A percentile compares a stretch with the other conserved stretches of the same genome.
phyloP scores from a whole-genome alignment of 495 filamentous ascomycete species.

The Hypomontagnella monticulosa region DNA sequence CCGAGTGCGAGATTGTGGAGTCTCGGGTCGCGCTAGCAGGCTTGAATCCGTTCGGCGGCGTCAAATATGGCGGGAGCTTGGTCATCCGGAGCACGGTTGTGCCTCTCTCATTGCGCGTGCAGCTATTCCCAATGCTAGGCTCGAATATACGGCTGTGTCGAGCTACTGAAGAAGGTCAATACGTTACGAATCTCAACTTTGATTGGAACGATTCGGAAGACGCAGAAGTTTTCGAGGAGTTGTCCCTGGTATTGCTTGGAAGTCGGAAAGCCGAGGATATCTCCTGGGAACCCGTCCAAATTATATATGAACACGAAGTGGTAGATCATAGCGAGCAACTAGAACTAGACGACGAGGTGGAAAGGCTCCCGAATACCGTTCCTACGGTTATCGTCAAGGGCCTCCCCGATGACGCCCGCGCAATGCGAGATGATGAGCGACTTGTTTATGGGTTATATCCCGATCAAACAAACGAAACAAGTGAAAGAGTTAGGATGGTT shows the following conservation, averaged over 20 bases:
- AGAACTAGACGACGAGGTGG: background rate
- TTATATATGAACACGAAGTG: background rate
- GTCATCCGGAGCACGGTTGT: background rate
- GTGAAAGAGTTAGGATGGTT: too few species aligned
- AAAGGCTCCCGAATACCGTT: background rate
- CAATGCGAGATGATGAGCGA: too few species aligned
- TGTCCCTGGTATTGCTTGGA: conserved; percentile 11
- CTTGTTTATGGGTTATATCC: too few species aligned
- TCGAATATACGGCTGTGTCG: background rate
- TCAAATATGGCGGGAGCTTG: background rate
- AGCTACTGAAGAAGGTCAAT: background rate
- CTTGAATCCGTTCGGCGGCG: background rate
- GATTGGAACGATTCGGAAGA: conserved; percentile 9
- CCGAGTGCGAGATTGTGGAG: background rate
- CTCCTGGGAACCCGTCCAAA: background rate
- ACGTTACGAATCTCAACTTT: conserved; percentile 3
- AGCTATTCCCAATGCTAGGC: background rate
- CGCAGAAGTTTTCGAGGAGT: background rate
- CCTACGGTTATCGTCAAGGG: background rate
- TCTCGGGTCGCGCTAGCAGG: background rate
- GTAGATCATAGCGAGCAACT: background rate
- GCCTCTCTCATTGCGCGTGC: background rate
- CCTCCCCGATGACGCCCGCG: too few species aligned
- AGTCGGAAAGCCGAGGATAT: background rate
- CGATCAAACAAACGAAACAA: too few species aligned